Evolutionary conservation across 768 basidiomycete genomes (phyloP), one percentile per base, ranked within the genome.

Genomic region (Atractiella rhizophila): DNA sequence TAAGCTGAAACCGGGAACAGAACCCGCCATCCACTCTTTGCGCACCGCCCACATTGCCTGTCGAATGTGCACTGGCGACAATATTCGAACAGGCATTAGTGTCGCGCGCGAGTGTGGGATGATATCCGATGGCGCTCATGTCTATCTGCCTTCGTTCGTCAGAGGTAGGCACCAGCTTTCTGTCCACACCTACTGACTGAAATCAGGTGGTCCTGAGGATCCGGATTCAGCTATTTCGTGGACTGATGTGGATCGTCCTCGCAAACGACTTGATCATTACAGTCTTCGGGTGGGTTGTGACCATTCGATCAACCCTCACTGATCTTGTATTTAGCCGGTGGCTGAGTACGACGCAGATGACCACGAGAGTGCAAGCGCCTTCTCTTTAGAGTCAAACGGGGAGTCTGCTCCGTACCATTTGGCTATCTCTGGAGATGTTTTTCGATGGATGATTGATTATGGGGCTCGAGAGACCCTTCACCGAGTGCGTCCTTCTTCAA

Each of bases 1-100:
- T 62, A 79, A 88, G 60, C 63, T 98, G 45, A 98, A 98, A 53
- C 71, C 76, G 4, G 83, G 78, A 7, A 94, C 88, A 0, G 64
- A 79, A 0, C 76, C 82, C 25, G 82, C 78, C 6, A 91, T 98
- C 33, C 76, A 82, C 45, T 73, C 74, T 1, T 66, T 98, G 13
- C 73, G 85, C 39, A 66, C 68, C 2, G 91, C 91, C 1, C 83
- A 94, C 60, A 61, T 98, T 28, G 78, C 82, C 16, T 86, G 82
- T 52, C 67, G 86, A 48, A 96, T 98, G 91, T 86, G 91, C 37
- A 98, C 91, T 1, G 91, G 91, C 9, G 91, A 98, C 55, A 98
- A 98, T 48, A 74, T 85, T 24, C 64, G 91, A 29, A 98, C 91
- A 5, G 91, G 88, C 4, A 78, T 94, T 52, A 91, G 85, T 49